A percentile compares a stretch with the other conserved stretches of the same genome.
phyloP scores from a whole-genome alignment of 805 yeast genomes.

The Starmerella bacillaris region DNA sequence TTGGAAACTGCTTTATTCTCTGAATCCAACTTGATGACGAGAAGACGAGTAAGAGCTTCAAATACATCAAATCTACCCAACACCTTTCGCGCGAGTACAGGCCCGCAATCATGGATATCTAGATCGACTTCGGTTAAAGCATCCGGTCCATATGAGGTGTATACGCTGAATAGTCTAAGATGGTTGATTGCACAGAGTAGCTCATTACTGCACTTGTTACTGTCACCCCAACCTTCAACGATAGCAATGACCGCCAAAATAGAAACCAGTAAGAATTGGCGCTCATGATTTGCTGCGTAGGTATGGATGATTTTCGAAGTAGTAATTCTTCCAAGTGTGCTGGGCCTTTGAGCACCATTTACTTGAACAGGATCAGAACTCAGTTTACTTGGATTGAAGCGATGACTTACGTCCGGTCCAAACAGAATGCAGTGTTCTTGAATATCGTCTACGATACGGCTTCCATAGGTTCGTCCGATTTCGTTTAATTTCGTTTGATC shows the following conservation, averaged over 20 bases:
- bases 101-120: neutral
- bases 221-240: slow-evolving; percentile 14
- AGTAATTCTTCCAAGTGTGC: slow-evolving; percentile 11
- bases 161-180: neutral
- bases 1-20: neutral
- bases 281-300: slow-evolving; percentile 5
- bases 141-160: neutral
- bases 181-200: neutral
- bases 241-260: slow-evolving; percentile 10
- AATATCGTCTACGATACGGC: too few species aligned
- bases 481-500: too few species aligned
- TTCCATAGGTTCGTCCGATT: too few species aligned
- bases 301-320: slow-evolving; percentile 8
- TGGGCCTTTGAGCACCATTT: slow-evolving; percentile 2
- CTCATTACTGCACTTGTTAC: neutral
- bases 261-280: slow-evolving; percentile 5
- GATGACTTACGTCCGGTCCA: too few species aligned
- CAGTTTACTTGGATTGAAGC: too few species aligned
- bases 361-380: too few species aligned
- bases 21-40: slow-evolving; percentile 1
- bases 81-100: neutral
- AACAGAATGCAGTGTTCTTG: too few species aligned
- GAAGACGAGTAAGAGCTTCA: neutral
- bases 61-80: neutral
- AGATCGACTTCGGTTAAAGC: too few species aligned